phyloP scores from a whole-genome alignment of 148 eudicot species.

The Hydrangea macrophylla region DNA sequence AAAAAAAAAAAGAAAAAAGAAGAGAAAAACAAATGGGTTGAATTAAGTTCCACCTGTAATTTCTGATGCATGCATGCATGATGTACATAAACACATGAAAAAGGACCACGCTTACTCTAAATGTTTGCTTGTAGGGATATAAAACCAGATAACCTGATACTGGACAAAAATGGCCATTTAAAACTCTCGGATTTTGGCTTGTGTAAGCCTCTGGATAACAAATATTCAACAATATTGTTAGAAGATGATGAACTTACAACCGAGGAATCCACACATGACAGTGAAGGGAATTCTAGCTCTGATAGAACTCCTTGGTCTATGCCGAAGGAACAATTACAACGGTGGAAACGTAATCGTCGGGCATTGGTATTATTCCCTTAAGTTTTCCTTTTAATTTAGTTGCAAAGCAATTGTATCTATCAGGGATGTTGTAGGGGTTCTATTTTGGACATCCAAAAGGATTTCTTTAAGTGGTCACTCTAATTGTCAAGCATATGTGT shows the following conservation, averaged over 20 bases:
- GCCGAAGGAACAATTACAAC: conserved; percentile 65
- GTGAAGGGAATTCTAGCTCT: conserved; percentile 27
- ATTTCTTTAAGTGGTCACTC: background rate
- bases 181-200: conserved; percentile 82
- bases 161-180: conserved; percentile 68
- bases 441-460: background rate
- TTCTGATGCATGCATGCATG: background rate
- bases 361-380: conserved; percentile 41
- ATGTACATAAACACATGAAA: background rate
- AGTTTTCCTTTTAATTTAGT: background rate
- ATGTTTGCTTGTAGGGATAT: conserved; percentile 50
- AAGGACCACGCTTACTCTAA: background rate
- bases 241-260: conserved; percentile 46
- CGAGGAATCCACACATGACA: conserved; percentile 33
- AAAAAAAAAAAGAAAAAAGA: too few species aligned
- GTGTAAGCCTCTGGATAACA: conserved; percentile 61
- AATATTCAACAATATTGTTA: conserved; percentile 47
- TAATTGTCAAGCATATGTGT: conserved; percentile 5
- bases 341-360: conserved; percentile 74
- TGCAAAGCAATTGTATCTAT: background rate
- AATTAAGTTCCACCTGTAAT: background rate
- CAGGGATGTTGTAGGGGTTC: background rate
- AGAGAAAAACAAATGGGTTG: too few species aligned
- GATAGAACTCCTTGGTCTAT: conserved; percentile 61
- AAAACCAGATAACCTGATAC: conserved; percentile 71